These are phyloP conservation scores for Scheffersomyces lignicola DNA, from an alignment of 1,139 yeast species.

Conservation along the genomic window DNA sequence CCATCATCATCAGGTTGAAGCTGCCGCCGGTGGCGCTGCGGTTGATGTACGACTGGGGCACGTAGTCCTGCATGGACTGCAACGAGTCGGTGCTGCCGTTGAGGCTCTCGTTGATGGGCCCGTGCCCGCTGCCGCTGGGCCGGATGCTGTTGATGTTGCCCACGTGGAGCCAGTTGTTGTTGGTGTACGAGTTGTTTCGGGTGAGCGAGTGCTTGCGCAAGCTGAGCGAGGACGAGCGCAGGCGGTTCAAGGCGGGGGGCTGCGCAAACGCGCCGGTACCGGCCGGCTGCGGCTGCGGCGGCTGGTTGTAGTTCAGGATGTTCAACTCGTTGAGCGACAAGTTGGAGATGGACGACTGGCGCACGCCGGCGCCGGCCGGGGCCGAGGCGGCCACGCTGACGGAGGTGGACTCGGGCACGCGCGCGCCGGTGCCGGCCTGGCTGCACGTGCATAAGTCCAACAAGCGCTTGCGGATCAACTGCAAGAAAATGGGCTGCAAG, in stretches of 20 bases:
- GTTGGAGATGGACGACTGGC: constrained; percentile 43
- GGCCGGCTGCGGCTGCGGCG: constrained; percentile 5
- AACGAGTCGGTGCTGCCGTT: constrained; percentile 44
- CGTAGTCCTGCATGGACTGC: constrained; percentile 47
- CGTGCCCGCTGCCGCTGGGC: constrained; percentile 16
- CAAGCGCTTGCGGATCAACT: constrained; percentile 42
- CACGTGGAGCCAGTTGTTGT: constrained; percentile 47
- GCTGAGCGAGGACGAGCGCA: constrained; percentile 29
- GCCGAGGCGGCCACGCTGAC: constrained; percentile 17
- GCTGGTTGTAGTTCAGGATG: constrained; percentile 30
- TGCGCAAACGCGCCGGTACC: constrained; percentile 9
- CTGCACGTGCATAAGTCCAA: constrained; percentile 39
- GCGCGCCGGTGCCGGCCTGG: constrained; percentile 11
- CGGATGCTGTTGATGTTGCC: constrained; percentile 43
- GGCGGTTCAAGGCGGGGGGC: constrained; percentile 14
- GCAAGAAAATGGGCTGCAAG: constrained; percentile 45
- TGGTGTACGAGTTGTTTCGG: constrained; percentile 40
- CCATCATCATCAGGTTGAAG: constrained; percentile 40
- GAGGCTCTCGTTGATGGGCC: constrained; percentile 18
- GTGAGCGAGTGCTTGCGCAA: constrained; percentile 48
- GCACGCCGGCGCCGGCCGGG: constrained; percentile 9
- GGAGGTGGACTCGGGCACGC: constrained; percentile 31
- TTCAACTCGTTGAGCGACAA: constrained; percentile 44
- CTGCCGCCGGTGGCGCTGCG: constrained; percentile 13
- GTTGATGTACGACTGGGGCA: constrained; percentile 41